Evolutionary conservation across 2,329 filamentous ascomycete species (phyloP), one percentile per base, ranked within the genome.

Genomic region (Colletotrichum sp.): DNA sequence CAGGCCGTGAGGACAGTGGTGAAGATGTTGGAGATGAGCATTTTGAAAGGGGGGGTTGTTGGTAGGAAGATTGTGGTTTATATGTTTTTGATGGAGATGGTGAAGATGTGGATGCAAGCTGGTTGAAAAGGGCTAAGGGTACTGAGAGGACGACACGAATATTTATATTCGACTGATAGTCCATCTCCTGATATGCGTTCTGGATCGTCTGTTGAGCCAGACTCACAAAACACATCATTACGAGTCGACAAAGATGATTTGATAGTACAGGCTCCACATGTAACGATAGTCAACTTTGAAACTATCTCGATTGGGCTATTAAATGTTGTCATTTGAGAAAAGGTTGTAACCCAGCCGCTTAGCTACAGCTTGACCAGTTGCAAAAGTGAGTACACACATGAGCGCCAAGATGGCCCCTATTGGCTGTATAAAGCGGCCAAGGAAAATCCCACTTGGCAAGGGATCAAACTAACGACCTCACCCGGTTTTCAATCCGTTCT

Each of bases 121-220:
- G 43, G 43, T 13, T 13, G n/a, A 7, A 21, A 21, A 13, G n/a
- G n/a, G n/a, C n/a, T n/a, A 26, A 26, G 2, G n/a, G 3, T 13
- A 0, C 43, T 21, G 43, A 52, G 43, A 52, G n/a, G n/a, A 52
- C 10, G 43, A 21, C 2, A 13, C n/a, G 4, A 1, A 21, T 52
- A 21, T 21, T 52, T 52, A 52, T 52, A 52, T 52, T 52, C n/a
- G n/a, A 52, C 43, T 52, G 10, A 21, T 3, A 13, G 18, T 10
- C 9, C 18, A 18, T n/a, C 3, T 48, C 18, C 18, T 48, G 18
- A 1, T n/a, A 4, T 4, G 39, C 0, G 39, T 7, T n/a, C n/a
- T 13, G 2, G 0, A 21, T 7, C n/a, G 2, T 52, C 6, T 0
- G 12, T 12, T 21, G n/a, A 13, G 43, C n/a, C 6, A 21, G 43